Percentiles rank a stretch among this genome's conserved stretches.
Evolutionary conservation across 148 eudicot species (phyloP).

Genomic region (Camellia lanceoleosa): DNA sequence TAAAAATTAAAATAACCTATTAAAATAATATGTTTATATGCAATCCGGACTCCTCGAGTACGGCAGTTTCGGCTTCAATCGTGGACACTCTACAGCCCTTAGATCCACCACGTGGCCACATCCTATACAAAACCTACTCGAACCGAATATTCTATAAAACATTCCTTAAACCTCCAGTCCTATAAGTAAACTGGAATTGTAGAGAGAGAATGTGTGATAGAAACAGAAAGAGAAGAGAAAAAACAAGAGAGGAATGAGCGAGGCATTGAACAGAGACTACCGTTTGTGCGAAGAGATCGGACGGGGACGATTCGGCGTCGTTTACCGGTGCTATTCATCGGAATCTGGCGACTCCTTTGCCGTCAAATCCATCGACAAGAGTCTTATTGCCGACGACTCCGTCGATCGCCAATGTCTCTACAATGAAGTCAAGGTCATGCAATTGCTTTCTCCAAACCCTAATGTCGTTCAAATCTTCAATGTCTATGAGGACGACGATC

Average conservation of each 20-base stretch:
- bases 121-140: background rate
- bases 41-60: too few relatives aligned
- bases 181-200: background rate
- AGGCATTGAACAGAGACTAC: slow-evolving; percentile 40
- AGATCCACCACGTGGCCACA: background rate
- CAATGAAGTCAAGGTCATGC: slow-evolving; percentile 43
- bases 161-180: background rate
- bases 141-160: background rate
- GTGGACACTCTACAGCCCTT: background rate
- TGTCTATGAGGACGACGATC: slow-evolving; percentile 47
- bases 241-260: slow-evolving; percentile 29
- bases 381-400: slow-evolving; percentile 32
- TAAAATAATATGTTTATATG: too few relatives aligned
- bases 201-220: background rate
- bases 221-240: background rate
- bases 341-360: slow-evolving; percentile 42
- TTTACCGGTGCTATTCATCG: slow-evolving; percentile 34
- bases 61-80: too few relatives aligned
- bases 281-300: slow-evolving; percentile 48
- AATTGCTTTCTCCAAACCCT: slow-evolving; percentile 15
- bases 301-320: slow-evolving; percentile 65
- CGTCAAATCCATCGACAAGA: slow-evolving; percentile 53
- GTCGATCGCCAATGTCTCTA: slow-evolving; percentile 41
- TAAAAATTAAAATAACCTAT: too few relatives aligned
- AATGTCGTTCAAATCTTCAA: slow-evolving; percentile 39